These are phyloP conservation scores for Asterophora parasitica DNA, from an alignment of 768 basidiomycete genomes.

Conservation along the genomic window DNA sequence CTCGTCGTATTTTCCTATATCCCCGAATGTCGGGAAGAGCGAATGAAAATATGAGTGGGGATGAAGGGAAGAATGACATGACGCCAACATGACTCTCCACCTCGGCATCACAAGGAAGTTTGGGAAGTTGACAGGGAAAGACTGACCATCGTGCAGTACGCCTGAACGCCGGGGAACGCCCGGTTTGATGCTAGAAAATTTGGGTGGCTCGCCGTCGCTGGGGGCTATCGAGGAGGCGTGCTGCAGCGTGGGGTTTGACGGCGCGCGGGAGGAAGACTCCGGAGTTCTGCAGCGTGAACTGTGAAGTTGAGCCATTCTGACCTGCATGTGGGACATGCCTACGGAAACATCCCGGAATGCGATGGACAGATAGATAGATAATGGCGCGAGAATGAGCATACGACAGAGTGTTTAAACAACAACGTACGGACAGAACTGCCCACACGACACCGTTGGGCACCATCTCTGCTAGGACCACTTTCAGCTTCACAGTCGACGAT, in stretches of 20 bases:
- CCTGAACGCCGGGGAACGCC: constrained; percentile 37
- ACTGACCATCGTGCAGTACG: constrained; percentile 36
- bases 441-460: constrained; percentile 32
- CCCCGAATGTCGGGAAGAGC: not conserved
- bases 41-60: not conserved
- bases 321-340: constrained; percentile 39
- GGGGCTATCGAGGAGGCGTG: constrained; percentile 34
- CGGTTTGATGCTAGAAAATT: constrained; percentile 41
- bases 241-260: constrained; percentile 29
- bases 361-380: too few species aligned
- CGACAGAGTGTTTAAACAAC: too few species aligned
- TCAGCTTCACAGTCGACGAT: constrained; percentile 29
- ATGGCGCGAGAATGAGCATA: too few species aligned
- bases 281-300: constrained; percentile 33
- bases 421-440: constrained; percentile 34
- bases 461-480: constrained; percentile 34
- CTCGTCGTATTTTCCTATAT: constrained; percentile 22
- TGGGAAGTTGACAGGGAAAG: not conserved
- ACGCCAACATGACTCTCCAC: too few species aligned
- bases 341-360: not conserved
- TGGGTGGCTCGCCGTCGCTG: constrained; percentile 37
- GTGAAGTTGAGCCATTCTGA: constrained; percentile 42
- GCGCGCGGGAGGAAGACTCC: constrained; percentile 36
- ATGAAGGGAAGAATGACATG: not conserved
- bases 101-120: too few species aligned